Evolutionary conservation across 2,329 filamentous ascomycete genomes (phyloP).

Genomic region (Sphaerulina musiva): DNA sequence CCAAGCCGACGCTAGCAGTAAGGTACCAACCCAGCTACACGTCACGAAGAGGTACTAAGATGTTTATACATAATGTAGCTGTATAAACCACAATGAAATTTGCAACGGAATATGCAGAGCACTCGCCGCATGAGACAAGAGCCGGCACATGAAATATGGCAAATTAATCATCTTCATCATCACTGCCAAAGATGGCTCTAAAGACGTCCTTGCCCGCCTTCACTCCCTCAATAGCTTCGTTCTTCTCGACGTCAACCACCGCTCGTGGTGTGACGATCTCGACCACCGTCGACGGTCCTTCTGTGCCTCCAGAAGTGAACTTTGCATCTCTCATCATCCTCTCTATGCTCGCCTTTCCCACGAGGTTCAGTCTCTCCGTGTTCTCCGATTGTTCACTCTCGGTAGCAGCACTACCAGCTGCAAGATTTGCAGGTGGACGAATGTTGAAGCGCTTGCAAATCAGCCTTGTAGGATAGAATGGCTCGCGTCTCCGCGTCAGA

Average conservation of each 20-base stretch:
- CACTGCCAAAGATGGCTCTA: constrained; percentile 85
- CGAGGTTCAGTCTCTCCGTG: constrained; percentile 47
- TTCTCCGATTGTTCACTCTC: constrained; percentile 37
- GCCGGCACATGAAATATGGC: too few species aligned
- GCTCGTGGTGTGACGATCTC: constrained; percentile 21
- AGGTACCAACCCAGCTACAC: too few species aligned
- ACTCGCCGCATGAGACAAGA: too few species aligned
- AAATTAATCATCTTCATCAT: constrained; percentile 39
- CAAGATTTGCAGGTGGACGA: constrained; percentile 61
- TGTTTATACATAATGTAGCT: too few species aligned
- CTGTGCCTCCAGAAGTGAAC: constrained; percentile 20
- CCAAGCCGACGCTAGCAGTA: too few species aligned
- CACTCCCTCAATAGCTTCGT: constrained; percentile 69
- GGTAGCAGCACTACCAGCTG: constrained; percentile 30
- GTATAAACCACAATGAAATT: too few species aligned
- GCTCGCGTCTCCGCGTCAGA: constrained; percentile 65
- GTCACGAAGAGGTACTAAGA: too few species aligned
- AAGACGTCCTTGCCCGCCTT: constrained; percentile 76
- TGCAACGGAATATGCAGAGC: too few species aligned
- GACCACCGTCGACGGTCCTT: constrained; percentile 15
- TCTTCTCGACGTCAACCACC: constrained; percentile 62
- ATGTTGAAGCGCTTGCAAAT: constrained; percentile 95
- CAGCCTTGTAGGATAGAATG: constrained; percentile 74
- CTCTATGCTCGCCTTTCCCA: constrained; percentile 52
- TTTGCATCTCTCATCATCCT: constrained; percentile 47